These are phyloP conservation scores for Meyerozyma carpophila DNA, from an alignment of 1,139 yeast species.

Conservation along the genomic window DNA sequence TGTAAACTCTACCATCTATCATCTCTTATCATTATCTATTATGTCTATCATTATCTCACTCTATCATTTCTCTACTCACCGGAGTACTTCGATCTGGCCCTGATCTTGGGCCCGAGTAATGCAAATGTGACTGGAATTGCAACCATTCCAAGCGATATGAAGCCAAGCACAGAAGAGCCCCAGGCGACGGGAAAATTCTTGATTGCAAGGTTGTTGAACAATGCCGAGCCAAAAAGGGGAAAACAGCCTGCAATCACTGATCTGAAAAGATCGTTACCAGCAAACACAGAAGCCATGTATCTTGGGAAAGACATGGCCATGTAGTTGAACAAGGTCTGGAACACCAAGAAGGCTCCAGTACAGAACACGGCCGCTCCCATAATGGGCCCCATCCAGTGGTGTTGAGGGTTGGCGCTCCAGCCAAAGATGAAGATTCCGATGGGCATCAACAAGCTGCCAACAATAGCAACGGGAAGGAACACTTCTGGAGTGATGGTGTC, in stretches of 20 bases:
- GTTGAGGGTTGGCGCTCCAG: slow-evolving; percentile 38
- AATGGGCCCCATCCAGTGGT: slow-evolving; percentile 42
- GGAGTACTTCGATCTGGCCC: slow-evolving; percentile 43
- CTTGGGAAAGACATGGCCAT: slow-evolving; percentile 29
- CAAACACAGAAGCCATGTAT: slow-evolving; percentile 54
- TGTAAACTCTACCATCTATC: neutral
- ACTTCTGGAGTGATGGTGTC: slow-evolving; percentile 37
- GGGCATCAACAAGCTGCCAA: slow-evolving; percentile 39
- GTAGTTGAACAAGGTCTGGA: slow-evolving; percentile 35
- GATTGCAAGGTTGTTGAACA: slow-evolving; percentile 43
- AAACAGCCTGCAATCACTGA: slow-evolving; percentile 54
- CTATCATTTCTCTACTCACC: slow-evolving; percentile 1
- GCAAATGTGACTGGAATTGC: slow-evolving; percentile 43
- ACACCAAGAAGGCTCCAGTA: slow-evolving; percentile 32
- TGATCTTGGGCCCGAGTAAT: slow-evolving; percentile 43
- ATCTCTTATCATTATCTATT: neutral
- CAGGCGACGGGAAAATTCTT: slow-evolving; percentile 49
- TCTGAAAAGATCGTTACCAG: slow-evolving; percentile 49
- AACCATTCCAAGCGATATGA: slow-evolving; percentile 36
- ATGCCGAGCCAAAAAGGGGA: slow-evolving; percentile 53
- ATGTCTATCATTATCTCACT: neutral
- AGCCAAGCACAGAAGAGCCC: slow-evolving; percentile 48
- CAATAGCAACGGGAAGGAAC: slow-evolving; percentile 38
- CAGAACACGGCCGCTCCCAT: slow-evolving; percentile 38
- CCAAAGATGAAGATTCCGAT: slow-evolving; percentile 43